Conservation (phyloP, 2,329 filamentous ascomycete species). For the Mycogone perniciosa region DNA sequence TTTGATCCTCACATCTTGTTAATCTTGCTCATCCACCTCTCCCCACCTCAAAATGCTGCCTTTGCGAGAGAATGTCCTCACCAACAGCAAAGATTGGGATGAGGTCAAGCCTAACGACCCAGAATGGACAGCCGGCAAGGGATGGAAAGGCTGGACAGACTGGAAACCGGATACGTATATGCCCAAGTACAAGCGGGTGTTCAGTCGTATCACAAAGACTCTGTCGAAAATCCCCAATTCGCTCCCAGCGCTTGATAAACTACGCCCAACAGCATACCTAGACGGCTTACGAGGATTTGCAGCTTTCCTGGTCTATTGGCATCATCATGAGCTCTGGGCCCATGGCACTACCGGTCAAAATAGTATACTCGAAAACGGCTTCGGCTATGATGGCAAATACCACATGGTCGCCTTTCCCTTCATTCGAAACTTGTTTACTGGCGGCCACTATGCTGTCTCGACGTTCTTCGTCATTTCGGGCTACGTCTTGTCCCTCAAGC, state of each 20-base stretch:
- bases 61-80: conserved; percentile 26
- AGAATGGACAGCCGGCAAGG: conserved; percentile 16
- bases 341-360: conserved; percentile 36
- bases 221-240: conserved; percentile 1
- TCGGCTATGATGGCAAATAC: conserved; percentile 42
- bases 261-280: conserved; percentile 48
- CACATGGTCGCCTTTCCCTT: conserved; percentile 48
- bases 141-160: conserved; percentile 17
- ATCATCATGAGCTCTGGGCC: conserved; percentile 54
- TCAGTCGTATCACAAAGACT: conserved; percentile 3
- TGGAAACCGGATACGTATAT: conserved; percentile 23
- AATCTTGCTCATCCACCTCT: background rate
- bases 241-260: conserved; percentile 16
- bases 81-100: conserved; percentile 28
- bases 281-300: conserved; percentile 63
- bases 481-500: conserved; percentile 48
- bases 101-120: conserved; percentile 20
- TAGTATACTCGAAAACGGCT: conserved; percentile 45
- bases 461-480: conserved; percentile 54
- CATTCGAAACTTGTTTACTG: conserved; percentile 53
- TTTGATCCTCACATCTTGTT: background rate
- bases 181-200: background rate
- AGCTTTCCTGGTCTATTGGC: conserved; percentile 58
- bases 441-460: conserved; percentile 54
- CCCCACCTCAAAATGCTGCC: conserved; percentile 23